Evolutionary conservation across 371 early-diverging fungal genomes (phyloP).

Genomic region (Lichtheimia hyalospora): DNA sequence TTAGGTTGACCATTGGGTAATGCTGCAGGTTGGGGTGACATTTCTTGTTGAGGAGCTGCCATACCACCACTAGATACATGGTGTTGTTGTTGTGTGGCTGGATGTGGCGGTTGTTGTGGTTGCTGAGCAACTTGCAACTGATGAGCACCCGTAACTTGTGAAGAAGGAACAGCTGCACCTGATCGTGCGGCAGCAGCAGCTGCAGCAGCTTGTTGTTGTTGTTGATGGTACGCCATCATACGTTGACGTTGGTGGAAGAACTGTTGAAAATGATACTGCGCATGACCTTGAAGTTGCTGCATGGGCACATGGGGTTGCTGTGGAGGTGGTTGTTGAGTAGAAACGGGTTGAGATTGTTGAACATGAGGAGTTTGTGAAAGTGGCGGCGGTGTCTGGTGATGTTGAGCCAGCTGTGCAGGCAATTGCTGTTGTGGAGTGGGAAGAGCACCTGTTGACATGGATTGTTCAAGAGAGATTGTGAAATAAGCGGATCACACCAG

Average conservation of each 20-base stretch:
- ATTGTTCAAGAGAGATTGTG: not conserved
- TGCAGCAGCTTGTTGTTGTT: not conserved
- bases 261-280: slow-evolving; percentile 4
- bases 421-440: slow-evolving; percentile 10
- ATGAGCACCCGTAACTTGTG: not conserved
- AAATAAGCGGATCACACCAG: not conserved
- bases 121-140: too few relatives aligned
- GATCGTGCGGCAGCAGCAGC: slow-evolving; percentile 9
- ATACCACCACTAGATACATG: not conserved
- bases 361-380: slow-evolving; percentile 3
- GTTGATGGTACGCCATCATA: slow-evolving; percentile 3
- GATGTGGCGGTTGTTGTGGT: too few relatives aligned
- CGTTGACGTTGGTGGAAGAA: not conserved
- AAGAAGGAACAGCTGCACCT: not conserved
- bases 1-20: slow-evolving; percentile 1
- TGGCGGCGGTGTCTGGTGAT: slow-evolving; percentile 1
- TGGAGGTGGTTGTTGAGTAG: not conserved
- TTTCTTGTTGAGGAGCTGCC: not conserved
- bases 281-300: slow-evolving; percentile 2
- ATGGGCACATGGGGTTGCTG: not conserved
- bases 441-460: slow-evolving; percentile 15
- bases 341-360: not conserved
- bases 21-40: slow-evolving; percentile 4
- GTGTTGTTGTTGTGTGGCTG: not conserved
- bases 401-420: slow-evolving; percentile 2